These are phyloP conservation scores for Posidonia australis DNA, from an alignment of 106 monocot genomes.

Conservation along the genomic window DNA sequence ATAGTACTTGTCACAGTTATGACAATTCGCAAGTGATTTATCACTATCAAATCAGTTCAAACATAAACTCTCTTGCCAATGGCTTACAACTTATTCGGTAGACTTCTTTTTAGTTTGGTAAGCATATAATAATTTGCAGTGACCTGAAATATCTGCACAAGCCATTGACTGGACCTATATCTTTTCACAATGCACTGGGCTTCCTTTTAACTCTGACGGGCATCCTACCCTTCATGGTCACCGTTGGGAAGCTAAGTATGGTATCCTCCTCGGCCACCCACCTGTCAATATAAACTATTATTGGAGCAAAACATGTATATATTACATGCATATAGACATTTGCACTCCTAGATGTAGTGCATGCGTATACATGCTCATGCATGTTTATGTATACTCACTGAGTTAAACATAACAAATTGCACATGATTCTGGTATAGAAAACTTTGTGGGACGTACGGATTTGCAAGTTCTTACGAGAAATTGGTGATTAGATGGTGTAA, in stretches of 20 bases:
- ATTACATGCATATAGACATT: not conserved
- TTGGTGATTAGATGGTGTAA: slow-evolving; percentile 13
- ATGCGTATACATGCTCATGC: too few species aligned
- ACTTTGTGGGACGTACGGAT: not conserved
- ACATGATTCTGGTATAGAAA: not conserved
- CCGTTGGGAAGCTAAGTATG: slow-evolving; percentile 16
- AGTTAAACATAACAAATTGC: too few species aligned
- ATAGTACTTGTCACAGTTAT: too few species aligned
- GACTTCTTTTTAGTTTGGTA: too few species aligned
- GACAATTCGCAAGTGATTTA: too few species aligned
- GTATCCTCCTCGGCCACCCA: slow-evolving; percentile 18
- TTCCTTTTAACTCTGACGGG: slow-evolving; percentile 7
- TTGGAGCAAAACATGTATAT: not conserved
- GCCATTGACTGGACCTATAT: too few species aligned
- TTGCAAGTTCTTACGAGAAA: slow-evolving; percentile 5
- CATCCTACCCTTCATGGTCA: slow-evolving; percentile 15
- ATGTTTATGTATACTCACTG: too few species aligned
- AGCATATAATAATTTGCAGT: too few species aligned
- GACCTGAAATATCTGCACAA: too few species aligned
- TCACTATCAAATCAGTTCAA: too few species aligned
- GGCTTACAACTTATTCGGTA: too few species aligned
- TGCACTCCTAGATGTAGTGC: not conserved
- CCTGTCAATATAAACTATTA: not conserved
- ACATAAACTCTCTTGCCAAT: too few species aligned
- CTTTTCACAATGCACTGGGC: not conserved